Conservation (phyloP, 768 basidiomycete genomes). For the Holtermanniella nyarrowii region DNA sequence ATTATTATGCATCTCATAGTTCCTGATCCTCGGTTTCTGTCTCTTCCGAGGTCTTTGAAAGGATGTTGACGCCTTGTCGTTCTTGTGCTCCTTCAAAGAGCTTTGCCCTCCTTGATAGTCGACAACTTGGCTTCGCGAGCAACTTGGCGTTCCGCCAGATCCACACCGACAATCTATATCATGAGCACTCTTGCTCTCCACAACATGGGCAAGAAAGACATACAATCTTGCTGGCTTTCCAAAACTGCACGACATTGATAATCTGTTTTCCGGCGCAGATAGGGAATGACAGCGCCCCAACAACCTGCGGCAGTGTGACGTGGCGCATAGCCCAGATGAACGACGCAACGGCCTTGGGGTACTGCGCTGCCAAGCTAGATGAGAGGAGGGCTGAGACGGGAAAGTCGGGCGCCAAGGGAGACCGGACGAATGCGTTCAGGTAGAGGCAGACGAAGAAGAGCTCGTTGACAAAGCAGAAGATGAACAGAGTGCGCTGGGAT, state of each 20-base stretch:
- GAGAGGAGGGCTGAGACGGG: constrained; percentile 23
- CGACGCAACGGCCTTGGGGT: constrained; percentile 16
- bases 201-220: constrained; percentile 7
- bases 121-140: constrained; percentile 25
- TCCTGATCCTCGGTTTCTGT: too few species aligned
- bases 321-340: constrained; percentile 16
- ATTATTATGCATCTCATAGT: too few species aligned
- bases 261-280: constrained; percentile 75
- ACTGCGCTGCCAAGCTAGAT: constrained; percentile 14
- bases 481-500: constrained; percentile 67
- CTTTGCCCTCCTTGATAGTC: too few species aligned
- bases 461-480: constrained; percentile 91
- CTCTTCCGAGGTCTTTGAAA: too few species aligned
- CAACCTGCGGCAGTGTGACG: constrained; percentile 65
- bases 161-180: constrained; percentile 66
- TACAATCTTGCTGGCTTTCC: constrained; percentile 71
- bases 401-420: constrained; percentile 54
- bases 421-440: constrained; percentile 72
- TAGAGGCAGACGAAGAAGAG: constrained; percentile 91
- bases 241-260: constrained; percentile 90
- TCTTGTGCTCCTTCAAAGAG: too few species aligned
- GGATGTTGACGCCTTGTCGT: too few species aligned
- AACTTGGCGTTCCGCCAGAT: constrained; percentile 62
- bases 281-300: constrained; percentile 56
- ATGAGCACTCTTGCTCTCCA: background rate